Conservation (phyloP, 108 stramenopile genomes). For the Fragilaria radians region DNA sequence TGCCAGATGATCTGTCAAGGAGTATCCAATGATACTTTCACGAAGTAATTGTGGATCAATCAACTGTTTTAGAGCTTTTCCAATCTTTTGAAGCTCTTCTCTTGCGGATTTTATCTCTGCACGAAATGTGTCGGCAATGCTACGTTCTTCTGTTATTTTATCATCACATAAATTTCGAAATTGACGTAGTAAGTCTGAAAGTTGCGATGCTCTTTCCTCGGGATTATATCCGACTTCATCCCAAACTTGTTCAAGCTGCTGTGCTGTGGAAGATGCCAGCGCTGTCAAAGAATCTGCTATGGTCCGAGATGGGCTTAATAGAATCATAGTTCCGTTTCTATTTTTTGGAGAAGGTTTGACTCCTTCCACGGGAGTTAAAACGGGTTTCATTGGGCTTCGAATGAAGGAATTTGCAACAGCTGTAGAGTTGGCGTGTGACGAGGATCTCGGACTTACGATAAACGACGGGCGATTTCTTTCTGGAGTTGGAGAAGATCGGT, state of each 20-base stretch:
- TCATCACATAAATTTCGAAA: conserved; percentile 57
- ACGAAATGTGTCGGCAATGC: conserved; percentile 73
- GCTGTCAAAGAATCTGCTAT: conserved; percentile 43
- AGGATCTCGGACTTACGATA: background rate
- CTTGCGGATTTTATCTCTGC: conserved; percentile 59
- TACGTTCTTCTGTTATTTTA: conserved; percentile 61
- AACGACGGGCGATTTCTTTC: background rate
- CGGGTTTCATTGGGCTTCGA: conserved; percentile 3
- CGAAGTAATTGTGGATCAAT: conserved; percentile 38
- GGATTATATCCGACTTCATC: conserved; percentile 75
- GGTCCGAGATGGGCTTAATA: conserved; percentile 46
- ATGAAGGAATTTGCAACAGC: conserved; percentile 1
- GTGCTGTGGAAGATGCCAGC: conserved; percentile 51
- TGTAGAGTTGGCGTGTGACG: background rate
- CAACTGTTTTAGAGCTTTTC: conserved; percentile 38
- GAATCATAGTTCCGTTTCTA: conserved; percentile 24
- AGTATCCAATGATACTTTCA: conserved; percentile 17
- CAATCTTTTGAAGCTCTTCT: conserved; percentile 39
- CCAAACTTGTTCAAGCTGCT: conserved; percentile 71
- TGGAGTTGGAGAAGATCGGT: background rate
- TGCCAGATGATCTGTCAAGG: conserved; percentile 59
- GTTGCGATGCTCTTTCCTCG: conserved; percentile 68
- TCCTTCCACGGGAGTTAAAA: conserved; percentile 33
- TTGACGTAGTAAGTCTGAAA: conserved; percentile 57
- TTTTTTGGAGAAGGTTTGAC: conserved; percentile 3